Base-by-base conservation (phyloP, 257 asterid species). In the Salvia miltiorrhiza region DNA sequence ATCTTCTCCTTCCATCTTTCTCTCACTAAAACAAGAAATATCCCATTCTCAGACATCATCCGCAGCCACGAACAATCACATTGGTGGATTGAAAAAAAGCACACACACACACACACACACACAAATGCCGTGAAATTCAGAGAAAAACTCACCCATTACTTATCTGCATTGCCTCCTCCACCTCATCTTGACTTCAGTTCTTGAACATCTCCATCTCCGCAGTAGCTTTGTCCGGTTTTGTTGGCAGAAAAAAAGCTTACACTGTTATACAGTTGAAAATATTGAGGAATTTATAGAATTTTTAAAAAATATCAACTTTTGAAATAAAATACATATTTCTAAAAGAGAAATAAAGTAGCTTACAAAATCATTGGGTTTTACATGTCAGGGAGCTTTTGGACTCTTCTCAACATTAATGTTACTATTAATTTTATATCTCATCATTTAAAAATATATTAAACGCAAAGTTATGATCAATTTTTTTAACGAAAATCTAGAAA, bases 1-100 rank as follows among this genome's bases (percentile, higher is more conserved):
- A 35, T 88, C 85, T 73, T 84, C 95, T 30, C 35, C 81, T 59
- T 76, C 89, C 84, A 79, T 72, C 50, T 50, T 65, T 16, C 67
- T 73, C 81, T 61, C 81, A 68, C 88, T 82, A 52, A 24, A 26
- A 35, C 4, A 7, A 5, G 26, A 47, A 40, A 9, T 41, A 24
- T 0, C 73, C 74, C 77, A 68, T 44, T 69, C 62, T 63, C 72
- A 73, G 10, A 50, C 56, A 68, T 14, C 45, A 60, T 37, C 16
- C 26, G 39, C 45, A 70, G 9, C 47, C 20, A 45, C 58, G 55
- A 4, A 60, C 37, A 59, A 12, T 2, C 26, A 10, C 21, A 62
- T 45, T 50, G 30, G 7, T 21, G 16, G 57, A 45, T 26, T 1
- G 9, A 16, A n/a, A 24, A 43, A 33, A 11, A 63, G 11, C 23